Conservation (phyloP, 441 rosid genomes). For the Adansonia rubrostipa region DNA sequence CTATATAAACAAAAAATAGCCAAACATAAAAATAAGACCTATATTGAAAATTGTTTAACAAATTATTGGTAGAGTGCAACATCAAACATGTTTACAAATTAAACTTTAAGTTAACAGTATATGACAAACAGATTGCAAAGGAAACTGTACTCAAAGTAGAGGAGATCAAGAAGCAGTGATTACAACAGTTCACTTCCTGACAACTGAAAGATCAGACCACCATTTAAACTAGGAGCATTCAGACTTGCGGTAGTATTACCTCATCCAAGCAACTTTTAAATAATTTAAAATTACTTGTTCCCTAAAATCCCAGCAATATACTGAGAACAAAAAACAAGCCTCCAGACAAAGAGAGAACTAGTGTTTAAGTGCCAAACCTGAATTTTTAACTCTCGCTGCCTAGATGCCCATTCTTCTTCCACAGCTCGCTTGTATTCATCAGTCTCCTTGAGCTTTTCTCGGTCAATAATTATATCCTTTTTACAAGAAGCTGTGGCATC, state of each 20-base stretch:
- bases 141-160: neutral
- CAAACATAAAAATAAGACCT: neutral
- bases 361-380: slow-evolving; percentile 54
- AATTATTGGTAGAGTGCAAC: neutral
- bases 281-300: neutral
- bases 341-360: neutral
- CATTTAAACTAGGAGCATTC: neutral
- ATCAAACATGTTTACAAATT: neutral
- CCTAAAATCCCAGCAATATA: neutral
- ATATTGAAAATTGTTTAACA: neutral
- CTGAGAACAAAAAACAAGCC: neutral
- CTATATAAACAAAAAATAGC: neutral
- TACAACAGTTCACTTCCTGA: neutral
- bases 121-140: neutral
- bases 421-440: slow-evolving; percentile 78
- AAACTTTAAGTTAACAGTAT: neutral
- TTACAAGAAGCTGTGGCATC: slow-evolving; percentile 31
- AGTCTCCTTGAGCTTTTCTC: slow-evolving; percentile 84
- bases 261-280: neutral
- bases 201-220: slow-evolving; percentile 12
- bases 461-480: slow-evolving; percentile 58
- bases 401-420: slow-evolving; percentile 89
- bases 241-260: neutral
- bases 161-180: neutral
- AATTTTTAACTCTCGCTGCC: slow-evolving; percentile 67